Conservation (phyloP, 371 early-diverging fungal genomes). For the Dinochytrium kinnereticum region DNA sequence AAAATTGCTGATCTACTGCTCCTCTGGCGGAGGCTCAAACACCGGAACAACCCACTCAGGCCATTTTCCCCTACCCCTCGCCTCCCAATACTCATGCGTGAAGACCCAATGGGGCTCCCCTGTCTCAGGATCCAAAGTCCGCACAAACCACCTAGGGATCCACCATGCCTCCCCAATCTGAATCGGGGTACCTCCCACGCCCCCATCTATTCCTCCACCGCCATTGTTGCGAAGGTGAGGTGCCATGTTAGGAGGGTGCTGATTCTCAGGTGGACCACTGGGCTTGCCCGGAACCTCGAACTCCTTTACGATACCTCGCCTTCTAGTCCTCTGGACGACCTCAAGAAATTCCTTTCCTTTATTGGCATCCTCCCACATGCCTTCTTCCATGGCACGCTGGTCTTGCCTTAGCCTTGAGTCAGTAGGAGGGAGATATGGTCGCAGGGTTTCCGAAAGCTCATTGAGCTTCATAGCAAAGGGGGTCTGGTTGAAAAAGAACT, state of each 20-base stretch:
- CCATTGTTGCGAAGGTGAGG: conserved; percentile 8
- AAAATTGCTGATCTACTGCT: too few species aligned
- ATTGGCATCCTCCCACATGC: conserved; percentile 72
- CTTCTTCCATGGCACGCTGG: conserved; percentile 66
- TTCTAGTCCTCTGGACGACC: conserved; percentile 70
- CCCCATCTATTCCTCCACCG: conserved; percentile 41
- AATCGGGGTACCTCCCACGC: conserved; percentile 36
- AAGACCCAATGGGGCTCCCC: conserved; percentile 70
- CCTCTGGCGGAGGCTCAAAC: not conserved
- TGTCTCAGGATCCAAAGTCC: conserved; percentile 68
- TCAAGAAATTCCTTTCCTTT: conserved; percentile 72
- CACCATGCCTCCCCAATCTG: conserved; percentile 49
- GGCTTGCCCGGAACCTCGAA: conserved; percentile 38
- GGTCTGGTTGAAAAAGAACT: conserved; percentile 69
- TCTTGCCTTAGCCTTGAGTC: conserved; percentile 83
- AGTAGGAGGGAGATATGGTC: conserved; percentile 67
- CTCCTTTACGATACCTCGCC: conserved; percentile 48
- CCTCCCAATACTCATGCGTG: conserved; percentile 61
- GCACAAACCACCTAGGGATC: conserved; percentile 77
- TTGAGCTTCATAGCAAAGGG: conserved; percentile 77
- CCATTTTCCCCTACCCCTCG: conserved; percentile 22
- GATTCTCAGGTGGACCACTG: conserved; percentile 37
- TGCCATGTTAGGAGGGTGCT: not conserved
- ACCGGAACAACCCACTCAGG: conserved; percentile 6
- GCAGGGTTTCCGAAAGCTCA: conserved; percentile 62